Conservation (phyloP, 108 stramenopile species). For the Nitzschia sp. region DNA sequence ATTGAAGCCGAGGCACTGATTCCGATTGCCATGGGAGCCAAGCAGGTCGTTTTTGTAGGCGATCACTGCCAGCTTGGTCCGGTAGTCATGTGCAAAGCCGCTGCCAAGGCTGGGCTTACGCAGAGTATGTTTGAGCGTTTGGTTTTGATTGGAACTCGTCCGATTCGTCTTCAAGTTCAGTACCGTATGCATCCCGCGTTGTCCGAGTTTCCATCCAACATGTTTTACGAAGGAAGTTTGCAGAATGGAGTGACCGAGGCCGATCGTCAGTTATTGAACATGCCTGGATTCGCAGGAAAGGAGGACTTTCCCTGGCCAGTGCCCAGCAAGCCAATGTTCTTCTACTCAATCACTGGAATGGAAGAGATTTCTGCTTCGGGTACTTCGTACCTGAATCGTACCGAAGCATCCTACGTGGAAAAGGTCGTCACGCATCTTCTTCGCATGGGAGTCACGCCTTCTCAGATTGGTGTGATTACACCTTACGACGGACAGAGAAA, state of each 20-base stretch:
- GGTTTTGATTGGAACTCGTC: slow-evolving; percentile 93
- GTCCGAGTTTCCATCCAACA: slow-evolving; percentile 98
- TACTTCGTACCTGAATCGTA: slow-evolving; percentile 96
- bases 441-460: slow-evolving; percentile 88
- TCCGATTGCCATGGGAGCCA: slow-evolving; percentile 95
- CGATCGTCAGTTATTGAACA: slow-evolving; percentile 82
- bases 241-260: slow-evolving; percentile 97
- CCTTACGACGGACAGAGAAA: slow-evolving; percentile 99
- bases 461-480: slow-evolving; percentile 96
- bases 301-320: slow-evolving; percentile 93
- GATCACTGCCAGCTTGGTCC: slow-evolving; percentile 99
- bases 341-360: slow-evolving; percentile 91
- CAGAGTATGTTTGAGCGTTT: slow-evolving; percentile 96
- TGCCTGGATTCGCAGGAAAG: slow-evolving; percentile 75
- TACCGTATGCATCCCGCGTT: slow-evolving; percentile 99
- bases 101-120: slow-evolving; percentile 94
- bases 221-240: slow-evolving; percentile 98
- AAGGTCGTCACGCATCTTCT: slow-evolving; percentile 95
- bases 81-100: slow-evolving; percentile 97
- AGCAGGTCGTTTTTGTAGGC: slow-evolving; percentile 98
- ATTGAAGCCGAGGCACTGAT: slow-evolving; percentile 98
- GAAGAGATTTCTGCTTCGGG: slow-evolving; percentile 98
- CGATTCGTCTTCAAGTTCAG: slow-evolving; percentile 97
- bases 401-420: slow-evolving; percentile 96
- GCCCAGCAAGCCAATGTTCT: slow-evolving; percentile 94